Conservation (phyloP, 139 green algal species). For the Chlorella sp. region DNA sequence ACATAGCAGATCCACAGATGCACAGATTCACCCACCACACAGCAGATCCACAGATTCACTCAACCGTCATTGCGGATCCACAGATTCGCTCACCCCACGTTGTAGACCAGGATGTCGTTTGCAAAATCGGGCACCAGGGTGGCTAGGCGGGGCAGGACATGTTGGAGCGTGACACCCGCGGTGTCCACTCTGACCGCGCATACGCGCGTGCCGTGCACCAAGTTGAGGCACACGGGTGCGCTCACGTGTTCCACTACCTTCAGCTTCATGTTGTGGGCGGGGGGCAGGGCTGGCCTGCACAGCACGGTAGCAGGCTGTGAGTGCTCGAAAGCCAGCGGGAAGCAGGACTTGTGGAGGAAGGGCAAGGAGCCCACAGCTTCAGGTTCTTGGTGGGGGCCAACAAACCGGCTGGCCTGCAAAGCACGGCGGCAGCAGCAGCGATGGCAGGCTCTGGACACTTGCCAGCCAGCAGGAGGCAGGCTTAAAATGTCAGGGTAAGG, state of each 20-base stretch:
- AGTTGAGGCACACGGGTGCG: slow-evolving; percentile 10
- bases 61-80: too few relatives aligned
- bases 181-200: slow-evolving; percentile 26
- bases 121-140: neutral
- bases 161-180: neutral
- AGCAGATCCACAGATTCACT: too few relatives aligned
- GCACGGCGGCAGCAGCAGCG: neutral
- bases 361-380: neutral
- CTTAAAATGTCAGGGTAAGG: too few relatives aligned
- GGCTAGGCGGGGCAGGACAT: neutral
- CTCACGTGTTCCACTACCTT: neutral
- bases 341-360: too few relatives aligned
- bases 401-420: neutral
- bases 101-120: slow-evolving; percentile 14
- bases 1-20: too few relatives aligned
- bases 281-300: neutral
- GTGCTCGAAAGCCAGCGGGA: too few relatives aligned
- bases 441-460: too few relatives aligned
- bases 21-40: too few relatives aligned
- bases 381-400: neutral
- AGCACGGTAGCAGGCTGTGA: neutral
- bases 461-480: too few relatives aligned
- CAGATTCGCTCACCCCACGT: slow-evolving; percentile 37
- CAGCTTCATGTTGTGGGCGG: neutral
- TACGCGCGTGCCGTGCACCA: slow-evolving; percentile 22